Conservation (phyloP, 495 filamentous ascomycete species). For the Podospora pseudopauciseta region DNA sequence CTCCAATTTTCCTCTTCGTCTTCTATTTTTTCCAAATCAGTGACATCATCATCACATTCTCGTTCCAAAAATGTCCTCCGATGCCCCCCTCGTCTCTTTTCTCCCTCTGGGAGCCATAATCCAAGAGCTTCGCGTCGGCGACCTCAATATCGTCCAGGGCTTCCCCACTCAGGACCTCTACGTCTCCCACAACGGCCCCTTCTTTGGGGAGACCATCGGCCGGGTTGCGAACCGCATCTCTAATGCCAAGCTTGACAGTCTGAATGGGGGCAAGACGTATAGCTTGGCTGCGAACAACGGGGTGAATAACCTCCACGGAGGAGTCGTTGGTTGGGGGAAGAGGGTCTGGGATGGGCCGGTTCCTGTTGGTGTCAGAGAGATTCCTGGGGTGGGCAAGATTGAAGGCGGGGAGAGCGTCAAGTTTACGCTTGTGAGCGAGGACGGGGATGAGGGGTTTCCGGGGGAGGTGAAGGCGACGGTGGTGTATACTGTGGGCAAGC, state of each 20-base stretch:
- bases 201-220: conserved; percentile 91
- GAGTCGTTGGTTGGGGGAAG: conserved; percentile 79
- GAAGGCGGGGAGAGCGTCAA: conserved; percentile 71
- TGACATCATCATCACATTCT: conserved; percentile 14
- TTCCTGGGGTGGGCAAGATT: conserved; percentile 49
- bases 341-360: conserved; percentile 73
- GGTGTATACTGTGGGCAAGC: conserved; percentile 71
- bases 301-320: conserved; percentile 79
- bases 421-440: conserved; percentile 66
- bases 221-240: conserved; percentile 85
- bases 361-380: conserved; percentile 47
- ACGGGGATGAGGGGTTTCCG: conserved; percentile 84
- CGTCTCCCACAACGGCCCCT: conserved; percentile 65
- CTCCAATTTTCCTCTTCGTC: conserved; percentile 1
- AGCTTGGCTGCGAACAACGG: conserved; percentile 69
- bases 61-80: conserved; percentile 33
- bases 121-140: conserved; percentile 72
- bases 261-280: conserved; percentile 70
- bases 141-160: conserved; percentile 78
- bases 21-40: neutral
- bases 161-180: conserved; percentile 75
- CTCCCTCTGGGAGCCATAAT: conserved; percentile 85
- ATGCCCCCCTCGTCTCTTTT: conserved; percentile 61
- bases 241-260: conserved; percentile 60
- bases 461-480: conserved; percentile 76